Evolutionary conservation across 1,139 yeast genomes (phyloP).

Genomic region (Pichiaceae sp.): DNA sequence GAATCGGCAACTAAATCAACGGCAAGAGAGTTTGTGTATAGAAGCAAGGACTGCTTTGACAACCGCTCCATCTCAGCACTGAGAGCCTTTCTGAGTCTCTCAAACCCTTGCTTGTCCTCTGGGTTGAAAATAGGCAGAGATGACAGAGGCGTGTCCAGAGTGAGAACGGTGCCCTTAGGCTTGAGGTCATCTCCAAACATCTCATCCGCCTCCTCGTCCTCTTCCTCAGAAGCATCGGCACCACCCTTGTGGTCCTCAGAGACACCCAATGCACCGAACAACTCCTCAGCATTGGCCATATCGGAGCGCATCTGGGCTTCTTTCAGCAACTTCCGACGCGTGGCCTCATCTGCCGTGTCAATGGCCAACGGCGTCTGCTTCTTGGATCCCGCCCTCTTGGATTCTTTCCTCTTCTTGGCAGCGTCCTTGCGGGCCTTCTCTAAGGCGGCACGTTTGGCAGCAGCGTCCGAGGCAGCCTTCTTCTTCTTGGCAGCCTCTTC

Average conservation of each 20-base stretch:
- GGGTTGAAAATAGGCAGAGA: slow-evolving; percentile 77
- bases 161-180: slow-evolving; percentile 28
- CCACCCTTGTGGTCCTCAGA: slow-evolving; percentile 54
- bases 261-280: slow-evolving; percentile 78
- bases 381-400: slow-evolving; percentile 17
- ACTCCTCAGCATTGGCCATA: slow-evolving; percentile 84
- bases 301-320: slow-evolving; percentile 80
- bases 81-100: slow-evolving; percentile 73
- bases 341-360: slow-evolving; percentile 56
- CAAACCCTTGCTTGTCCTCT: slow-evolving; percentile 72
- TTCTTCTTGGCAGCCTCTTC: slow-evolving; percentile 43
- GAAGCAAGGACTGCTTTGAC: slow-evolving; percentile 52
- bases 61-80: slow-evolving; percentile 59
- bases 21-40: slow-evolving; percentile 69
- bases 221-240: slow-evolving; percentile 23
- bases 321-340: slow-evolving; percentile 64
- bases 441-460: slow-evolving; percentile 12
- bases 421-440: slow-evolving; percentile 15
- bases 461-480: slow-evolving; percentile 24
- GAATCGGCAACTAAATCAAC: slow-evolving; percentile 82
- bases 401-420: slow-evolving; percentile 25
- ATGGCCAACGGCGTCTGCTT: slow-evolving; percentile 39
- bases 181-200: slow-evolving; percentile 29
- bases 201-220: slow-evolving; percentile 49
- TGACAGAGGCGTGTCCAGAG: slow-evolving; percentile 62